phyloP scores from a whole-genome alignment of 129 eudicot genomes.

The Escallonia rubra region DNA sequence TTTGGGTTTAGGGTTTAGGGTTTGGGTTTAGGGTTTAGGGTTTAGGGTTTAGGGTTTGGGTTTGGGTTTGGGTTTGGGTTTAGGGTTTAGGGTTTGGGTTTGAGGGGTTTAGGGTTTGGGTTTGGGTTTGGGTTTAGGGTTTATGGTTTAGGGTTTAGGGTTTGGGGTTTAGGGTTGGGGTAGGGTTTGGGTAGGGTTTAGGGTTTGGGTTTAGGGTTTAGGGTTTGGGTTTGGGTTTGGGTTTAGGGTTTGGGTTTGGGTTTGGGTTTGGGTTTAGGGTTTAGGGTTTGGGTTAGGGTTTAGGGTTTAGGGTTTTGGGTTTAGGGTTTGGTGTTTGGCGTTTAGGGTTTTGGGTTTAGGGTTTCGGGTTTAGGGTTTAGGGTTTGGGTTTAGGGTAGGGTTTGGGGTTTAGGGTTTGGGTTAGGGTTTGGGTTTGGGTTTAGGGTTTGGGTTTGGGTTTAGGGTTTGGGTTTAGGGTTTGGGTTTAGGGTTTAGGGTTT shows the following conservation, averaged over 20 bases:
- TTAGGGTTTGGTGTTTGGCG: slow-evolving; percentile 13
- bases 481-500: slow-evolving; percentile 10
- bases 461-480: slow-evolving; percentile 9
- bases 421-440: slow-evolving; percentile 13
- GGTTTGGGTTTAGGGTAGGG: slow-evolving; percentile 11
- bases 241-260: too few species aligned
- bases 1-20: not conserved
- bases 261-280: slow-evolving; percentile 11
- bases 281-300: slow-evolving; percentile 14
- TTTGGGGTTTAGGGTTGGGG: too few species aligned
- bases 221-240: too few species aligned
- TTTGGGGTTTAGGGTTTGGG: slow-evolving; percentile 13
- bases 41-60: not conserved
- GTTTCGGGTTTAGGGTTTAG: slow-evolving; percentile 9
- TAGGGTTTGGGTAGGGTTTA: too few species aligned
- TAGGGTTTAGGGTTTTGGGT: slow-evolving; percentile 12
- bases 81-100: slow-evolving; percentile 13
- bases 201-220: slow-evolving; percentile 4
- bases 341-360: slow-evolving; percentile 11
- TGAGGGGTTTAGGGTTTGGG: slow-evolving; percentile 9
- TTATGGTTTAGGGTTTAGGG: slow-evolving; percentile 12
- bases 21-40: not conserved
- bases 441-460: slow-evolving; percentile 7
- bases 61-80: slow-evolving; percentile 11
- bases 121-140: not conserved